A percentile compares a stretch with the other conserved stretches of the same genome.
phyloP scores from a whole-genome alignment of 306 rosid genomes.

The Argentina anserina region DNA sequence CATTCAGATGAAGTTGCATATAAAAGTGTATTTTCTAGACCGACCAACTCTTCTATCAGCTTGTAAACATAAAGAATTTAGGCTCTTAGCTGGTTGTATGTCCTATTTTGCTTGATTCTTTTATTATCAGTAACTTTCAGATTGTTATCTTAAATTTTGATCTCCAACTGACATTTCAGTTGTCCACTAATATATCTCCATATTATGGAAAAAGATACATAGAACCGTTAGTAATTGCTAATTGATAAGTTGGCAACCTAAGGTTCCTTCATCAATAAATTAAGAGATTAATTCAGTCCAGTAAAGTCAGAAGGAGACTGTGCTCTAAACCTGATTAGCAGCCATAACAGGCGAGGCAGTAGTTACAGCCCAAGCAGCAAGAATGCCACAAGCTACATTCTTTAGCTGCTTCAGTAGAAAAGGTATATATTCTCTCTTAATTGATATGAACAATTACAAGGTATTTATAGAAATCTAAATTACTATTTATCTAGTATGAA shows the following conservation, averaged over 20 bases:
- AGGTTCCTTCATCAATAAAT: not conserved
- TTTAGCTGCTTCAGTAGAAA: conserved; percentile 45
- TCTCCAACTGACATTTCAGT: not conserved
- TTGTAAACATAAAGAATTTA: too few species aligned
- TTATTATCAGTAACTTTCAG: not conserved
- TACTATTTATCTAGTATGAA: too few species aligned
- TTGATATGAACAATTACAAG: too few species aligned
- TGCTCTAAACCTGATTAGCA: conserved; percentile 62
- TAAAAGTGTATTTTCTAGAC: not conserved
- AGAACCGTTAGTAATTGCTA: too few species aligned
- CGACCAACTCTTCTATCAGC: not conserved
- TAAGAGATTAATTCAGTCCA: too few species aligned
- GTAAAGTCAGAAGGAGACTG: not conserved
- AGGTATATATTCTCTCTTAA: too few species aligned
- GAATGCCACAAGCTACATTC: conserved; percentile 70
- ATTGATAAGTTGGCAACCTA: too few species aligned
- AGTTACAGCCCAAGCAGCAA: conserved; percentile 67
- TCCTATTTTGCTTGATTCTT: not conserved
- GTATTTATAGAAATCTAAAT: too few species aligned
- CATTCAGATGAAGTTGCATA: not conserved
- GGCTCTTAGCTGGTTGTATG: not conserved
- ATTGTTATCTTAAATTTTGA: too few species aligned
- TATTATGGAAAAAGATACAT: too few species aligned
- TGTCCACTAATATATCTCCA: not conserved
- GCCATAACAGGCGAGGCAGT: conserved; percentile 79